A percentile compares a stretch with the other conserved stretches of the same genome.
phyloP scores from a whole-genome alignment of 2,329 filamentous ascomycete species.

The Sporothrix variecibatus region DNA sequence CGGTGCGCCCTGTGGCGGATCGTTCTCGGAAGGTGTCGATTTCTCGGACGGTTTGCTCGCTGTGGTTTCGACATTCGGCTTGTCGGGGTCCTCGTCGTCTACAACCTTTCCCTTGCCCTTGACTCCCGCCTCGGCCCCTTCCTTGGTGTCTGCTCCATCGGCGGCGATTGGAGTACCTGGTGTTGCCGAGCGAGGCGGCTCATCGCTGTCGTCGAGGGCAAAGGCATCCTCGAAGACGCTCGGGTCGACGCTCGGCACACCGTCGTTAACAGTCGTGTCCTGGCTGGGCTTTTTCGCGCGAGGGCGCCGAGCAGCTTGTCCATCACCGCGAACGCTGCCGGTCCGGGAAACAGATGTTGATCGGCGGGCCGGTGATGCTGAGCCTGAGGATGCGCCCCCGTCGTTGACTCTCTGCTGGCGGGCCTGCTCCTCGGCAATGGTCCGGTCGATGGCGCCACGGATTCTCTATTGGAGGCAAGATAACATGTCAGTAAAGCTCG shows the following conservation, averaged over 20 bases:
- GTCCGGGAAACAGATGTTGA: slow-evolving; percentile 48
- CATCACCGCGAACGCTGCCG: slow-evolving; percentile 40
- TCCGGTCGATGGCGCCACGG: slow-evolving; percentile 80
- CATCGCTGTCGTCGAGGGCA: slow-evolving; percentile 80
- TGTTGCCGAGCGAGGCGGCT: slow-evolving; percentile 52
- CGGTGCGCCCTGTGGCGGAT: neutral
- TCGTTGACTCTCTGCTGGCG: slow-evolving; percentile 62
- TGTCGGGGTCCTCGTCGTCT: neutral
- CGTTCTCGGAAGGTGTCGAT: neutral
- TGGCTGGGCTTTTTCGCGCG: slow-evolving; percentile 48
- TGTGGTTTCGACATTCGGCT: neutral
- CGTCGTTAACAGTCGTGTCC: slow-evolving; percentile 39
- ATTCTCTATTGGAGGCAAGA: slow-evolving; percentile 59
- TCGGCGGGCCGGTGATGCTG: slow-evolving; percentile 39
- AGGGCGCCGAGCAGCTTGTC: slow-evolving; percentile 37
- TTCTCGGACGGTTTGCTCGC: neutral
- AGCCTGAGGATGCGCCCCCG: slow-evolving; percentile 44
- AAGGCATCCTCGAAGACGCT: slow-evolving; percentile 86
- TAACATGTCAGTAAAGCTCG: neutral
- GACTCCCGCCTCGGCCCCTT: neutral
- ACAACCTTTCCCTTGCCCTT: neutral
- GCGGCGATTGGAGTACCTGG: slow-evolving; percentile 20
- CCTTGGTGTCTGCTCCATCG: slow-evolving; percentile 19
- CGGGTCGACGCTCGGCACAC: slow-evolving; percentile 68
- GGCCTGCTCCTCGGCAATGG: slow-evolving; percentile 89